Percentiles rank a stretch among this genome's conserved stretches.
phyloP scores from a whole-genome alignment of 2,329 filamentous ascomycete genomes.

The Hypoxylon sp. region DNA sequence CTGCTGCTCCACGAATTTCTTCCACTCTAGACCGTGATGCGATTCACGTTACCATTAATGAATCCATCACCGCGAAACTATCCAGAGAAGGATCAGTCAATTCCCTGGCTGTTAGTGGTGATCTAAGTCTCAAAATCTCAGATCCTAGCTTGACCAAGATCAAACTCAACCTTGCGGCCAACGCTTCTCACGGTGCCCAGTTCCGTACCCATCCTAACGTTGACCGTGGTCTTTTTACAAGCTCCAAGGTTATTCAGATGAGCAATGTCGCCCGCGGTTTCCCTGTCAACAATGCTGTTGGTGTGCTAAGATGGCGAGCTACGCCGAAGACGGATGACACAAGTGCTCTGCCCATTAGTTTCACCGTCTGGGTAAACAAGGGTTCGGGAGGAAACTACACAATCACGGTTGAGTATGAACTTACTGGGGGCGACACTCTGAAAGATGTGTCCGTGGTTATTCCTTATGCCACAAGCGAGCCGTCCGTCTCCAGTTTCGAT shows the following conservation, averaged over 20 bases:
- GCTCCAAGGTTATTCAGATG: constrained; percentile 87
- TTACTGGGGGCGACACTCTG: constrained; percentile 83
- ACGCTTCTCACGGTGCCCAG: constrained; percentile 85
- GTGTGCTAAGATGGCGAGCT: constrained; percentile 92
- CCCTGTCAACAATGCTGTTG: constrained; percentile 93
- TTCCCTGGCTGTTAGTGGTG: constrained; percentile 90
- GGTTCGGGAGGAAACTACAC: constrained; percentile 84
- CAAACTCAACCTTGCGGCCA: constrained; percentile 84
- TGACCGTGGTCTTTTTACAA: constrained; percentile 88
- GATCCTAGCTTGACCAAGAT: constrained; percentile 92
- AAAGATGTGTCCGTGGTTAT: constrained; percentile 90
- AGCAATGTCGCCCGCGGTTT: constrained; percentile 90
- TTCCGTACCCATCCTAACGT: constrained; percentile 98
- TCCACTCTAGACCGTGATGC: constrained; percentile 83
- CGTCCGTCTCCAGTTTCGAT: constrained; percentile 92
- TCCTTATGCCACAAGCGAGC: constrained; percentile 87
- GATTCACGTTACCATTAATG: constrained; percentile 88
- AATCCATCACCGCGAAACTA: constrained; percentile 90
- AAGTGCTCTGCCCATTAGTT: constrained; percentile 89
- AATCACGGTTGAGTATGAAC: constrained; percentile 95
- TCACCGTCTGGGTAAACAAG: constrained; percentile 98
- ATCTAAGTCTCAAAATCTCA: constrained; percentile 90
- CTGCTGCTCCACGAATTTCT: constrained; percentile 71
- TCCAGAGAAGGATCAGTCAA: constrained; percentile 90
- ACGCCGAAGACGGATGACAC: constrained; percentile 85